A percentile compares a stretch with the other conserved stretches of the same genome.
Evolutionary conservation across 202 grass and related monocot genomes (phyloP).

Genomic region (Eragrostis tef): DNA sequence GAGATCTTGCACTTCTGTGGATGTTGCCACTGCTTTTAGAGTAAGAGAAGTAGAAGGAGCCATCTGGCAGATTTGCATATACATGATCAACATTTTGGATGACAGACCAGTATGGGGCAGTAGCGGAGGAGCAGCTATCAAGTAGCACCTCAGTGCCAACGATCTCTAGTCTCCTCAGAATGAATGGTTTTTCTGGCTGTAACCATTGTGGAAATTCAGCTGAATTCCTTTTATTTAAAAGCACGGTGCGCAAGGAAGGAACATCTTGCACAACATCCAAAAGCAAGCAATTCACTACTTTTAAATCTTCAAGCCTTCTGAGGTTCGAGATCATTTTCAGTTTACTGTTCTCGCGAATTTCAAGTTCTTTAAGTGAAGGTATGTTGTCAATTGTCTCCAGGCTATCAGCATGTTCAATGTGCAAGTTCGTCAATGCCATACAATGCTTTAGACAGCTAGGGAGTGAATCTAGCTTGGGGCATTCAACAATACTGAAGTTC

Average conservation of each 20-base stretch:
- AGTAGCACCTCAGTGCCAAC: constrained; percentile 48
- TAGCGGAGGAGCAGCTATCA: constrained; percentile 45
- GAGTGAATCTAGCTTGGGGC: constrained; percentile 41
- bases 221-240: constrained; percentile 40
- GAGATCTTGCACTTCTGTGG: constrained; percentile 33
- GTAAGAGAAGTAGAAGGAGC: constrained; percentile 50
- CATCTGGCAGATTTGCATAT: constrained; percentile 38
- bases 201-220: constrained; percentile 45
- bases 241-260: constrained; percentile 22
- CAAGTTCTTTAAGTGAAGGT: constrained; percentile 53
- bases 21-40: constrained; percentile 37
- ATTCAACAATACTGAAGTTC: constrained; percentile 35
- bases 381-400: constrained; percentile 44
- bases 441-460: constrained; percentile 41
- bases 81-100: constrained; percentile 51
- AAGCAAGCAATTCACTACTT: constrained; percentile 31
- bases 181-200: constrained; percentile 20
- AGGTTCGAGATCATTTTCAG: constrained; percentile 48
- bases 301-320: constrained; percentile 34
- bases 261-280: constrained; percentile 35
- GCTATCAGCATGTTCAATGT: constrained; percentile 37
- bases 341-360: constrained; percentile 35
- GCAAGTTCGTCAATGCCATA: constrained; percentile 42
- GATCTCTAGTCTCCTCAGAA: constrained; percentile 47
- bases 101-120: constrained; percentile 28